phyloP scores from a whole-genome alignment of 441 rosid genomes.

The Adansonia rubrostipa region DNA sequence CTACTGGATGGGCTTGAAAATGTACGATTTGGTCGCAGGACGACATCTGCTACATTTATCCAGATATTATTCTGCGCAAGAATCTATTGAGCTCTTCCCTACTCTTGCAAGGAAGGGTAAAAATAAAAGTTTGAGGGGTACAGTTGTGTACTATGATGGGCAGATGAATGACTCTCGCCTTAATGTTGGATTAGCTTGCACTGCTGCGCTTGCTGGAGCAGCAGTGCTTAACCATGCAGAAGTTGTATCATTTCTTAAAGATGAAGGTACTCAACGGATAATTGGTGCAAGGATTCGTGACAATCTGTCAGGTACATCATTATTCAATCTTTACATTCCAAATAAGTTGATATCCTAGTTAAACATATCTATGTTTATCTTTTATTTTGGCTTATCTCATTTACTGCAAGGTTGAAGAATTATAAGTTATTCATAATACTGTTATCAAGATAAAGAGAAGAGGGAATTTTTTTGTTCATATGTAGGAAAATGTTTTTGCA shows the following conservation, averaged over 20 bases:
- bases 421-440: neutral
- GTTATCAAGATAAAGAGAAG: neutral
- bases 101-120: conserved; percentile 86
- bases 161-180: conserved; percentile 97
- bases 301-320: conserved; percentile 66
- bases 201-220: conserved; percentile 90
- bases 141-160: conserved; percentile 94
- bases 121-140: conserved; percentile 70
- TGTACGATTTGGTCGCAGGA: conserved; percentile 97
- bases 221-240: conserved; percentile 93
- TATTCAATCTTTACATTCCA: neutral
- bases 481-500: neutral
- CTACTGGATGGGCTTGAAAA: conserved; percentile 92
- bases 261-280: conserved; percentile 57
- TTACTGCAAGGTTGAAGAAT: neutral
- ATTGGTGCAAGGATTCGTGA: conserved; percentile 82
- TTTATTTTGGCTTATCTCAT: neutral
- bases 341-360: neutral
- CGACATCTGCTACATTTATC: conserved; percentile 76
- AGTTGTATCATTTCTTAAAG: conserved; percentile 77
- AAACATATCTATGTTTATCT: conserved; percentile 6
- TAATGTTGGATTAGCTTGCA: conserved; percentile 86
- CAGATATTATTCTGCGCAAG: conserved; percentile 80
- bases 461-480: neutral
- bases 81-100: conserved; percentile 87